Evolutionary conservation across 2,329 filamentous ascomycete genomes (phyloP), one percentile per base, ranked within the genome.

Genomic region (Dothiorella sarmentorum): DNA sequence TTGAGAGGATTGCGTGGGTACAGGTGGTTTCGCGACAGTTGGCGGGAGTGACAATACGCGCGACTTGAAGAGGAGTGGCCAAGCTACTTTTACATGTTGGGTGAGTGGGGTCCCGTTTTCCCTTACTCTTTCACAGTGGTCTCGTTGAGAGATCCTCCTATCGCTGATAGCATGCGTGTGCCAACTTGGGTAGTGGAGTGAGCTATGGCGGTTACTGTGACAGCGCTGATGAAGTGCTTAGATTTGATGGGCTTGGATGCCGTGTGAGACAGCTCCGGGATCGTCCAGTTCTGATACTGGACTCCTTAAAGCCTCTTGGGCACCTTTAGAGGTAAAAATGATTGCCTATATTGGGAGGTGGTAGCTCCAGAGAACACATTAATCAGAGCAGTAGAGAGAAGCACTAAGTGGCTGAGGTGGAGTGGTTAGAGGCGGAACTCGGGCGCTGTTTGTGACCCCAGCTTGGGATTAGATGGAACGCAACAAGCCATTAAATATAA

Each of bases 101-200:
- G 20, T 55, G 51, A 2, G 22, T 20, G 63, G 52, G 65, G 66
- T 9, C 47, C 65, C 65, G 67, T 49, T 63, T 65, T 2, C 65
- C 66, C 6, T 60, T 58, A 33, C 63, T 62, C 7, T 60, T 63
- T 15, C 61, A 31, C 60, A 68, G 65, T 3, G 62, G 42, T 35
- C 66, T 63, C 51, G 64, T 55, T n/a, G 67, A 22, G 45, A 63
- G 64, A 3, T 56, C 58, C 22, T 64, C 64, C 51, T 67, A n/a
- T n/a, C n/a, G n/a, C n/a, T n/a, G n/a, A n/a, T n/a, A n/a, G n/a
- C n/a, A n/a, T n/a, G n/a, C n/a, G n/a, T n/a, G n/a, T n/a, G n/a
- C n/a, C n/a, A n/a, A n/a, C n/a, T n/a, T n/a, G n/a, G n/a, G n/a
- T n/a, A n/a, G n/a, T n/a, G n/a, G n/a, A n/a, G n/a, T n/a, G n/a